phyloP scores from a whole-genome alignment of 352 stramenopile genomes.

The Phytophthora sansomeana region DNA sequence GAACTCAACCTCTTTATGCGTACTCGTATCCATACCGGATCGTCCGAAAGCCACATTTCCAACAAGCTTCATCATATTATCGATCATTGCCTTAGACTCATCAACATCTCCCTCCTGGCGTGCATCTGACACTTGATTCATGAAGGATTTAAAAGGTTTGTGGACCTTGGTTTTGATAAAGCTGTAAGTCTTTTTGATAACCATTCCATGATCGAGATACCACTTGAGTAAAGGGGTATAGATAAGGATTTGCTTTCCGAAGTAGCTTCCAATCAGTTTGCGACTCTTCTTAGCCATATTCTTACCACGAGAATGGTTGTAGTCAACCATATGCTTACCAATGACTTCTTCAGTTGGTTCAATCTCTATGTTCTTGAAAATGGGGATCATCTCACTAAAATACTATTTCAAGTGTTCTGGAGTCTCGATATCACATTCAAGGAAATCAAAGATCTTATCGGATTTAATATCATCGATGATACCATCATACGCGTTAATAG shows the following conservation, averaged over 20 bases:
- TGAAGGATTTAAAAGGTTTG: constrained; percentile 25
- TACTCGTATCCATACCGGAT: too few relatives aligned
- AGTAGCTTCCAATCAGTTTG: constrained; percentile 45
- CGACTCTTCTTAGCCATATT: constrained; percentile 7
- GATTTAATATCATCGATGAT: too few relatives aligned
- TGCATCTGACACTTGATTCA: constrained; percentile 33
- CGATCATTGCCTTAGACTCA: constrained; percentile 22
- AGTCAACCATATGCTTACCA: constrained; percentile 42
- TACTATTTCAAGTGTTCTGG: neutral
- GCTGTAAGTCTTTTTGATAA: too few relatives aligned
- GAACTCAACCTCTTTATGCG: constrained; percentile 23
- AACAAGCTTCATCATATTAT: too few relatives aligned
- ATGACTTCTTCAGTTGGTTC: constrained; percentile 21
- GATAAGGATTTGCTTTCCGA: constrained; percentile 44
- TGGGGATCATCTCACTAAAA: neutral
- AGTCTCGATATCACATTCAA: neutral
- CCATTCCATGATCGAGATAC: too few relatives aligned
- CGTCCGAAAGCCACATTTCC: constrained; percentile 7
- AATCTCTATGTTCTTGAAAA: neutral
- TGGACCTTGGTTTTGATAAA: neutral
- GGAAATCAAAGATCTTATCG: too few relatives aligned
- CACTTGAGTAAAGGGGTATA: constrained; percentile 47
- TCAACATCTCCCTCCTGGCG: constrained; percentile 35
- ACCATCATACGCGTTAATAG: too few relatives aligned
- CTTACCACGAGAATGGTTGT: constrained; percentile 13